phyloP scores from a whole-genome alignment of 2,329 filamentous ascomycete genomes.

The Fusarium lyarnte region DNA sequence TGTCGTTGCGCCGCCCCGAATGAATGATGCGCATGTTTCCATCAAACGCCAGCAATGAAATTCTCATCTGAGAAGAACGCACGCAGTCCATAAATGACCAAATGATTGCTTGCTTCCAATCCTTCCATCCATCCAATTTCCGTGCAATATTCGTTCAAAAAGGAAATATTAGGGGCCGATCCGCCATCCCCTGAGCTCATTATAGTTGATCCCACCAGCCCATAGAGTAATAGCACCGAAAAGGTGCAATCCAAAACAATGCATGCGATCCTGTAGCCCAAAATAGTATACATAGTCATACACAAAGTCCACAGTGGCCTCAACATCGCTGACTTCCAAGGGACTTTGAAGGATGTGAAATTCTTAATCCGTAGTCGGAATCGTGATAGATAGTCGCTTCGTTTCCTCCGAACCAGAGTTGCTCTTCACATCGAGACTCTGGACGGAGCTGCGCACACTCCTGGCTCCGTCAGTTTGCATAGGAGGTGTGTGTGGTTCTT shows the following conservation, averaged over 20 bases:
- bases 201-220: background rate
- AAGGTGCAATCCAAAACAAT: slow-evolving; percentile 17
- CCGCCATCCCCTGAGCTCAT: background rate
- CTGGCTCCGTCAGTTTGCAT: slow-evolving; percentile 42
- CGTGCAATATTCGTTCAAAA: slow-evolving; percentile 19
- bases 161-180: slow-evolving; percentile 5
- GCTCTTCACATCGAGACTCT: slow-evolving; percentile 44
- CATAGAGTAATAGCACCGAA: background rate
- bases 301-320: slow-evolving; percentile 22
- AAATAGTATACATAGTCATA: slow-evolving; percentile 38
- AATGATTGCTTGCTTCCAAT: slow-evolving; percentile 8
- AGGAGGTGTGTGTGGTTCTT: slow-evolving; percentile 46
- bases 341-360: slow-evolving; percentile 2
- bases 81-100: background rate
- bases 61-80: background rate
- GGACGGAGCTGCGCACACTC: slow-evolving; percentile 41
- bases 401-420: slow-evolving; percentile 36
- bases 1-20: slow-evolving; percentile 30
- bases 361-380: slow-evolving; percentile 33
- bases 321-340: background rate
- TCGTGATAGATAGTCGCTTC: slow-evolving; percentile 45
- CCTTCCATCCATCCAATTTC: slow-evolving; percentile 18
- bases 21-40: slow-evolving; percentile 29
- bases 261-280: slow-evolving; percentile 27
- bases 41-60: slow-evolving; percentile 28